These are phyloP conservation scores for Hemileccinum impolitum DNA, from an alignment of 768 basidiomycete species.

Conservation along the genomic window DNA sequence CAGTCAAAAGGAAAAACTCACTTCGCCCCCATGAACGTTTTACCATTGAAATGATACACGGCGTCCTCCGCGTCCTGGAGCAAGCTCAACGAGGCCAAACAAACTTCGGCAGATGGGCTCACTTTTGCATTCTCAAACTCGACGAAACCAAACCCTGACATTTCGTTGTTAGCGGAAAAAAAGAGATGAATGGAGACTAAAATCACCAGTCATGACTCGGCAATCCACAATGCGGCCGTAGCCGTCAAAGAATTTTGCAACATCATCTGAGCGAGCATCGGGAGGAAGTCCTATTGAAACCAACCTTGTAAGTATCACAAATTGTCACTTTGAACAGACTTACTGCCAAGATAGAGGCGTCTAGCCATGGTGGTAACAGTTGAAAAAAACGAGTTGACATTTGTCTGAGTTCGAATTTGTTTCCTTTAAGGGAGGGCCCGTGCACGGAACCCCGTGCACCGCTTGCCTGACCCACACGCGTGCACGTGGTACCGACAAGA, in stretches of 20 bases:
- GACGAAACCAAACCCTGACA: slow-evolving; percentile 88
- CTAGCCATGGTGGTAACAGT: slow-evolving; percentile 60
- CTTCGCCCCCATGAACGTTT: slow-evolving; percentile 86
- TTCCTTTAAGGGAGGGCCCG: slow-evolving; percentile 31
- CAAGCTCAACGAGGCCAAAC: slow-evolving; percentile 12
- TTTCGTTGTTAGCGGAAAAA: slow-evolving; percentile 15
- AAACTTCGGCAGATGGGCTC: not conserved
- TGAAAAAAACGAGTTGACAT: slow-evolving; percentile 26
- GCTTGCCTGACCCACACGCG: not conserved
- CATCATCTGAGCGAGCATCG: slow-evolving; percentile 80
- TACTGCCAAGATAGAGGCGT: slow-evolving; percentile 85
- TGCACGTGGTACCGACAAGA: too few species aligned
- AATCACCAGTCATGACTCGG: slow-evolving; percentile 89
- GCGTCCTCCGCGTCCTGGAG: slow-evolving; percentile 92
- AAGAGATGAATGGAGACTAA: not conserved
- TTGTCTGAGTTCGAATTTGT: slow-evolving; percentile 32
- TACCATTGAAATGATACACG: slow-evolving; percentile 81
- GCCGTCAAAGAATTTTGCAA: slow-evolving; percentile 85
- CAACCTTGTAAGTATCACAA: not conserved
- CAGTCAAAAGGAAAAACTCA: not conserved
- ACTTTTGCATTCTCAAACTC: slow-evolving; percentile 90
- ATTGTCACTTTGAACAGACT: slow-evolving; percentile 22
- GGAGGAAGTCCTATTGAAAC: slow-evolving; percentile 63
- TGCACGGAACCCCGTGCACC: slow-evolving; percentile 27
- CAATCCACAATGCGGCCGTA: slow-evolving; percentile 88